Evolutionary conservation across 306 rosid species (phyloP), one percentile per base, ranked within the genome.

Genomic region (Lablab purpureus): DNA sequence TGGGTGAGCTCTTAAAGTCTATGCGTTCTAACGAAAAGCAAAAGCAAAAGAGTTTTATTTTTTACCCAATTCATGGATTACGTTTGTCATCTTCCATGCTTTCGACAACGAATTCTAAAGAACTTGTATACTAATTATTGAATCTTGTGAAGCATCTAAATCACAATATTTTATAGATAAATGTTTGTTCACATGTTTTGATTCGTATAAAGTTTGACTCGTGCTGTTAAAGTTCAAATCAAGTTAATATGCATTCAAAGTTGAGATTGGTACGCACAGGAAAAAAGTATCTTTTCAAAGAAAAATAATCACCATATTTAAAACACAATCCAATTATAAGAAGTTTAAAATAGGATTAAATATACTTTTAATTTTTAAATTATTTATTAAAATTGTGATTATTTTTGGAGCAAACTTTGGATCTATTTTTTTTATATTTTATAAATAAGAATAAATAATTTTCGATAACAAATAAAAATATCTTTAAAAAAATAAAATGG

Each of bases 121-220:
- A 67, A 40, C 52, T 67, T 67, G 12, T 21, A 52, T 13, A 34
- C 12, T 74, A 75, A 28, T 75, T 28, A 75, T 75, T 46, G 45
- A 75, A 41, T 74, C 25, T 27, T 45, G 69, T 12, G 71, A 75
- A 63, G 37, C 71, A 63, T 46, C 80, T 63, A 67, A 63, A 63
- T 11, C 51, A 63, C 11, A 18, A 1, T 49, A 46, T 75, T 32
- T 62, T 13, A 19, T 7, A 63, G 25, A 30, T 13, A 62, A 15
- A 56, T 23, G 60, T 47, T 63, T 32, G 50, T 32, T 63, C 36
- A 34, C 73, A 46, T 62, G 17, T 7, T 34, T 34, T 30, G 8
- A 32, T 74, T 49, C 4, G 45, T 19, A 62, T 32, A 14, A 28
- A 75, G 9, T 60, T 75, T 43, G 71, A 75, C 71, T 60, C 71